Evolutionary conservation across 768 basidiomycete genomes (phyloP).

Genomic region (Sarcomyxa edulis): DNA sequence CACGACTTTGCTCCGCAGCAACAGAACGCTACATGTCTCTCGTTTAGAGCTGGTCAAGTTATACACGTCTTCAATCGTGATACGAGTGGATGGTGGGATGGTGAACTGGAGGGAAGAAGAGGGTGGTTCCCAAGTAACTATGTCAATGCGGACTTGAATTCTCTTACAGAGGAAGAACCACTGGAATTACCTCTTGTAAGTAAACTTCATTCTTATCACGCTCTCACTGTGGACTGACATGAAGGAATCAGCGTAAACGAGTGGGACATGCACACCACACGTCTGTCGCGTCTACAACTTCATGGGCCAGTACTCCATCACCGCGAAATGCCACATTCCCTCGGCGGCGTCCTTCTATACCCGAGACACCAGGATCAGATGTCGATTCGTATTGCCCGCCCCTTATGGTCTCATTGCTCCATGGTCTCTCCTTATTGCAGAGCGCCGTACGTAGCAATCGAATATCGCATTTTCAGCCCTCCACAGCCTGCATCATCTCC

Average conservation of each 20-base stretch:
- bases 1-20: constrained; percentile 82
- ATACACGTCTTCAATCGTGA: constrained; percentile 90
- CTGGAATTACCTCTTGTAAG: constrained; percentile 38
- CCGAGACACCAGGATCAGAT: constrained; percentile 42
- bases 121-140: constrained; percentile 99
- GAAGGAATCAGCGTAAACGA: constrained; percentile 20
- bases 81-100: constrained; percentile 96
- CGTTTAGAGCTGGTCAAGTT: constrained; percentile 86
- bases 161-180: constrained; percentile 54
- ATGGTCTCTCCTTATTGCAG: constrained; percentile 81
- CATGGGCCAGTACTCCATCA: constrained; percentile 47
- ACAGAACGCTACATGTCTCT: constrained; percentile 73
- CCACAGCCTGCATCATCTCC: constrained; percentile 91
- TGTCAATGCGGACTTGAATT: constrained; percentile 61
- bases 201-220: constrained; percentile 7
- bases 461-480: constrained; percentile 83
- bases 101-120: constrained; percentile 79
- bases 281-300: constrained; percentile 47
- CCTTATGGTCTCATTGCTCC: constrained; percentile 78
- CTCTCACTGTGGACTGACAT: too few species aligned
- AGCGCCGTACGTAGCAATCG: constrained; percentile 78
- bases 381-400: constrained; percentile 66
- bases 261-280: constrained; percentile 43
- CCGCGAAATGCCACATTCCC: constrained; percentile 14
- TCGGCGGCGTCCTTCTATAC: constrained; percentile 32